These are phyloP conservation scores for Fragaria iinumae DNA, from an alignment of 306 rosid genomes.

Conservation along the genomic window DNA sequence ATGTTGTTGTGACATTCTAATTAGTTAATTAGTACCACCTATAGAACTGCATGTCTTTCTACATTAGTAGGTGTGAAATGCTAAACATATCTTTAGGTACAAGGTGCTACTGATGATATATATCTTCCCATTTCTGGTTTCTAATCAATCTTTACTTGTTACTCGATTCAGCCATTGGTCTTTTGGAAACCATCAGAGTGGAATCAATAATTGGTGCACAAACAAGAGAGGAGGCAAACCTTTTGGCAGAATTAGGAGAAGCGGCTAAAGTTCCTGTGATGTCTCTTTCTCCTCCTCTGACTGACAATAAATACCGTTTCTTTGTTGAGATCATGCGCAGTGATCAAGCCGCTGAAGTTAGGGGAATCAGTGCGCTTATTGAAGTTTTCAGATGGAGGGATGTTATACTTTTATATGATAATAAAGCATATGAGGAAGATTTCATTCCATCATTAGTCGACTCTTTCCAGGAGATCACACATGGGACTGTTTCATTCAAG, in stretches of 20 bases:
- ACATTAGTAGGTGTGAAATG: neutral
- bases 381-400: conserved; percentile 14
- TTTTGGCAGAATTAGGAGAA: conserved; percentile 17
- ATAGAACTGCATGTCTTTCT: too few species aligned
- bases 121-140: neutral
- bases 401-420: conserved; percentile 10
- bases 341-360: conserved; percentile 5
- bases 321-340: neutral
- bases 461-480: neutral
- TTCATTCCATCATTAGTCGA: neutral
- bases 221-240: neutral
- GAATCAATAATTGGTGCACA: conserved; percentile 14
- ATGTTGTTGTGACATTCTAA: neutral
- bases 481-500: neutral
- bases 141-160: neutral
- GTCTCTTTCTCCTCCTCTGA: neutral
- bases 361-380: neutral
- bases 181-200: neutral
- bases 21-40: neutral
- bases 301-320: neutral
- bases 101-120: neutral
- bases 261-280: conserved; percentile 9
- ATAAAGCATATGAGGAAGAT: neutral
- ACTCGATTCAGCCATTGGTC: conserved; percentile 1
- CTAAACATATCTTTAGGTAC: neutral